A percentile compares a stretch with the other conserved stretches of the same genome.
Conservation (phyloP, 129 eudicot genomes). For the Saposhnikovia divaricata region DNA sequence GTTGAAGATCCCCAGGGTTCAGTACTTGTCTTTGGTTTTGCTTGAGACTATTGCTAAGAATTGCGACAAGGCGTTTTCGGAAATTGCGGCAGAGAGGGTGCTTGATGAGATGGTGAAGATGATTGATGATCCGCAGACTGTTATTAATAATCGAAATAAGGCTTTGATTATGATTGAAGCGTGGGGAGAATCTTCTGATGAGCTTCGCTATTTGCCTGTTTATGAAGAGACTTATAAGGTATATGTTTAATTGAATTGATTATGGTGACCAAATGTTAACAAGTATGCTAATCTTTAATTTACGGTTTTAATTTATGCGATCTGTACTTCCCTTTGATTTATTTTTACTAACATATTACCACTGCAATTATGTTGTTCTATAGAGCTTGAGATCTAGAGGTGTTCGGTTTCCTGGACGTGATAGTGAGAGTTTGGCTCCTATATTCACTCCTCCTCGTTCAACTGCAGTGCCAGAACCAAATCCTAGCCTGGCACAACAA, state of each 20-base stretch:
- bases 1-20: slow-evolving; percentile 75
- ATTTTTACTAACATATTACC: not conserved
- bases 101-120: slow-evolving; percentile 97
- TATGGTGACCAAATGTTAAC: not conserved
- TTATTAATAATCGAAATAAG: slow-evolving; percentile 82
- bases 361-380: not conserved
- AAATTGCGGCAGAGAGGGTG: slow-evolving; percentile 92
- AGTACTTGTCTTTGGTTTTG: slow-evolving; percentile 71
- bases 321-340: not conserved
- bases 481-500: slow-evolving; percentile 49
- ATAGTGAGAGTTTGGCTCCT: slow-evolving; percentile 83
- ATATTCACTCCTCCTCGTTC: slow-evolving; percentile 92
- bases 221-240: slow-evolving; percentile 99
- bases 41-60: slow-evolving; percentile 91
- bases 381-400: slow-evolving; percentile 96
- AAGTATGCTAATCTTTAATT: not conserved
- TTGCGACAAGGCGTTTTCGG: slow-evolving; percentile 94
- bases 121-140: slow-evolving; percentile 95
- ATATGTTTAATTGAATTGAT: slow-evolving; percentile 15
- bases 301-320: not conserved
- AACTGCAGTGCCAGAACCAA: slow-evolving; percentile 48
- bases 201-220: slow-evolving; percentile 91
- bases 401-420: slow-evolving; percentile 86
- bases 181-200: slow-evolving; percentile 92
- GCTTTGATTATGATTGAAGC: slow-evolving; percentile 81